Evolutionary conservation across 257 asterid genomes (phyloP), one percentile per base, ranked within the genome.

Genomic region (Paulownia fortunei): DNA sequence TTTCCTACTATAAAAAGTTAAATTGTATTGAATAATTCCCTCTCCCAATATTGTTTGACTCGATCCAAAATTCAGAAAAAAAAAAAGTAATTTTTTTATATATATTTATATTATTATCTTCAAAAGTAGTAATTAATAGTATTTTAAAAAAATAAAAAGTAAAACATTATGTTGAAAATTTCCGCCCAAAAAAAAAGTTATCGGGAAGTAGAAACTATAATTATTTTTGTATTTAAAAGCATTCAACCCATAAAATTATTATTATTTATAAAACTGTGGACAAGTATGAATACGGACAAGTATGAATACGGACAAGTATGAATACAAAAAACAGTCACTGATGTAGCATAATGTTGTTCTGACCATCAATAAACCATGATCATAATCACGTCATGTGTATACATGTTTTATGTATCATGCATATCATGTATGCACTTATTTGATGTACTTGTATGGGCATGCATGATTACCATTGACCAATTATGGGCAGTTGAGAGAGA

Each of bases 281-380:
- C n/a, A n/a, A n/a, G n/a, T n/a, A n/a, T n/a, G n/a, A n/a, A n/a
- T n/a, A n/a, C n/a, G n/a, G n/a, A n/a, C n/a, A n/a, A n/a, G n/a
- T n/a, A n/a, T n/a, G n/a, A n/a, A n/a, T n/a, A n/a, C n/a, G n/a
- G 78, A 58, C 55, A 8, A 23, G 42, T 72, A 73, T 41, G 21
- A 73, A 39, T 41, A 73, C 46, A n/a, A n/a, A 55, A 13, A 55
- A 72, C 52, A 54, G 34, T 15, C 41, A 58, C 58, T 58, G 44
- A 58, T 73, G 69, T 58, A 30, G 21, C 54, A 59, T 73, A 59
- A 59, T 59, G 69, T 72, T 42, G 37, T 23, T 72, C 21, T 30
- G 30, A 37, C 10, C 58, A 72, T 72, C 18, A 56, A n/a, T n/a
- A n/a, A n/a, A n/a, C n/a, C n/a, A n/a, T n/a, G n/a, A n/a, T n/a